Evolutionary conservation across 306 rosid genomes (phyloP).

Genomic region (Arachis stenosperma): DNA sequence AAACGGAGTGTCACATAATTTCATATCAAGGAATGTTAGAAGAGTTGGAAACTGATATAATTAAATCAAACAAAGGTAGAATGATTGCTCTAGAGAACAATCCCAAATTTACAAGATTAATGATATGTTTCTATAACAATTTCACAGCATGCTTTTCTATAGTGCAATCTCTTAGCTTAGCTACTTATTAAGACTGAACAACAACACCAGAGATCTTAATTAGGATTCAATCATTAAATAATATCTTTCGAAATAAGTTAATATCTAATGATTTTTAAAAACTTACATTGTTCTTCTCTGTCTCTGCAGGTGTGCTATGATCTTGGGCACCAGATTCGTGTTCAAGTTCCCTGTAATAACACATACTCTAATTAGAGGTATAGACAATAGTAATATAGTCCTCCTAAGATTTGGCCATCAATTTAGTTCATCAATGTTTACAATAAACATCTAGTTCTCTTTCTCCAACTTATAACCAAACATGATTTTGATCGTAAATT

Average conservation of each 20-base stretch:
- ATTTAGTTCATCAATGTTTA: not conserved
- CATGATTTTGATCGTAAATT: not conserved
- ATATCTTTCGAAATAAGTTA: not conserved
- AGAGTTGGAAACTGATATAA: not conserved
- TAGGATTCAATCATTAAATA: not conserved
- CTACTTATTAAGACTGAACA: not conserved
- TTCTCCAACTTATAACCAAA: not conserved
- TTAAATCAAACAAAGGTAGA: slow-evolving; percentile 26
- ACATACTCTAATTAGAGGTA: slow-evolving; percentile 13
- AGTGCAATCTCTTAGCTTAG: not conserved
- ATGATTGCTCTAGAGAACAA: not conserved
- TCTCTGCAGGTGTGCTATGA: slow-evolving; percentile 25
- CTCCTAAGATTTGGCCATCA: not conserved
- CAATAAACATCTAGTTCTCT: not conserved
- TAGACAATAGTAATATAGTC: not conserved
- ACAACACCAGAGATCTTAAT: not conserved
- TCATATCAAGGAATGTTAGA: not conserved
- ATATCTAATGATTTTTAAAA: slow-evolving; percentile 15
- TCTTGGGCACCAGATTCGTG: slow-evolving; percentile 36
- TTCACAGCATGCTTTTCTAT: not conserved
- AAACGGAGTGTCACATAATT: too few species aligned
- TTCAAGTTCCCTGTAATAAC: slow-evolving; percentile 48
- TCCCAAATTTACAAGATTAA: slow-evolving; percentile 13
- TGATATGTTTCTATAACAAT: slow-evolving; percentile 3
- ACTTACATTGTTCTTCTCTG: slow-evolving; percentile 52